These are phyloP conservation scores for Voacanga thouarsii DNA, from an alignment of 257 asterid genomes.

Conservation along the genomic window DNA sequence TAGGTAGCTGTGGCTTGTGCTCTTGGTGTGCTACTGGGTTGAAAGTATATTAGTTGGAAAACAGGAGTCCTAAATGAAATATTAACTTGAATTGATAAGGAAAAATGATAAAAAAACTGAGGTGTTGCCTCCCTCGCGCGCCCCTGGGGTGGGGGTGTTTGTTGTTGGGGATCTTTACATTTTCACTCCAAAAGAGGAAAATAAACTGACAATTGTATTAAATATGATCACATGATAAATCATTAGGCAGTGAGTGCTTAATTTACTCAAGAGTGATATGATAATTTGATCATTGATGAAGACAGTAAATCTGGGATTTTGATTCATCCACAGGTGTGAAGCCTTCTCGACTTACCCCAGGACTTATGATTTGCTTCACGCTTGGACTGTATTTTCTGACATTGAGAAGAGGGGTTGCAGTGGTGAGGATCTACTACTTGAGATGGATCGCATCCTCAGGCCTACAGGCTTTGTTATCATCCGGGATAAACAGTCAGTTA, in stretches of 20 bases:
- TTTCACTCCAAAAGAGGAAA: not conserved
- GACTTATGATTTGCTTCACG: slow-evolving; percentile 88
- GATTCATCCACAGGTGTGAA: slow-evolving; percentile 68
- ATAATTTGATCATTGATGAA: too few relatives aligned
- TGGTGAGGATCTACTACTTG: slow-evolving; percentile 86
- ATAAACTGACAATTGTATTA: too few relatives aligned
- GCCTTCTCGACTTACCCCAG: slow-evolving; percentile 95
- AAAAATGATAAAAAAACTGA: too few relatives aligned
- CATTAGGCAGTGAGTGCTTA: not conserved
- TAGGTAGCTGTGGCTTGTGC: not conserved
- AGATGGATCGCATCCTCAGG: slow-evolving; percentile 89
- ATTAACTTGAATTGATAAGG: too few relatives aligned
- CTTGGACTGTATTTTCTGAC: slow-evolving; percentile 78
- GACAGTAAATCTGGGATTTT: not conserved
- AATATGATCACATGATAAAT: not conserved
- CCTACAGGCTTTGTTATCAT: slow-evolving; percentile 82
- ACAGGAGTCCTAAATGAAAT: too few relatives aligned
- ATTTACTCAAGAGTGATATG: not conserved
- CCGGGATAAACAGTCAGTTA: slow-evolving; percentile 60
- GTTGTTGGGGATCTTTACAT: too few relatives aligned
- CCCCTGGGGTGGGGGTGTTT: too few relatives aligned
- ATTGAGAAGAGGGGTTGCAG: slow-evolving; percentile 95
- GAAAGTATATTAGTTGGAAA: too few relatives aligned
- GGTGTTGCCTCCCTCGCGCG: too few relatives aligned
- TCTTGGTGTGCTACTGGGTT: not conserved